Evolutionary conservation across 1,284 basidiomycete genomes (phyloP).

Genomic region (Takashimella tepidaria): DNA sequence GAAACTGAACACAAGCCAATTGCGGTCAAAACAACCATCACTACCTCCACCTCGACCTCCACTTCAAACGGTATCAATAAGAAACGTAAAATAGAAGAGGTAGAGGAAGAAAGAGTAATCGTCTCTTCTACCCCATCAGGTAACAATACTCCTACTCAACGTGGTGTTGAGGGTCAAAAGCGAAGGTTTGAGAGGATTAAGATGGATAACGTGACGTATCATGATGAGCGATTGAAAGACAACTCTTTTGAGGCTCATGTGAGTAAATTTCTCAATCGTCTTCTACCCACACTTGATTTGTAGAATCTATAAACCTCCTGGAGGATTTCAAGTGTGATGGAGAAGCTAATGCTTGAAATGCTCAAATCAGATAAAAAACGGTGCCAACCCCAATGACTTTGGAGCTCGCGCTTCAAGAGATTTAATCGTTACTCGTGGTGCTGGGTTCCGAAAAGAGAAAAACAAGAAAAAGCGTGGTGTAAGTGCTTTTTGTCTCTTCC

Average conservation of each 20-base stretch:
- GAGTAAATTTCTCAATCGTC: constrained; percentile 27
- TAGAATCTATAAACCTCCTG: too few relatives aligned
- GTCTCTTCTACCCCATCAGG: constrained; percentile 4
- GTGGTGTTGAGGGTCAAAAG: constrained; percentile 25
- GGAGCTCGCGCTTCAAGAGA: constrained; percentile 80
- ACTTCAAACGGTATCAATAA: constrained; percentile 8
- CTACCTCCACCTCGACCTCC: constrained; percentile 14
- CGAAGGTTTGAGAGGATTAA: constrained; percentile 79
- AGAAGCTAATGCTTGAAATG: too few relatives aligned
- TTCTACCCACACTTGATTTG: too few relatives aligned
- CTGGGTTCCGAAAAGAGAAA: constrained; percentile 96
- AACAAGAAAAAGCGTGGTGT: constrained; percentile 96
- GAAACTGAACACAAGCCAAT: constrained; percentile 47
- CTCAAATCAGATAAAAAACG: constrained; percentile 52
- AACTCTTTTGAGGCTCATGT: constrained; percentile 82
- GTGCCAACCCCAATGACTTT: constrained; percentile 65
- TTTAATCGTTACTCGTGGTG: constrained; percentile 86
- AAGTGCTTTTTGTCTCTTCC: constrained; percentile 18
- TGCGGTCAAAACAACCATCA: constrained; percentile 20
- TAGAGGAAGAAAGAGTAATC: too few relatives aligned
- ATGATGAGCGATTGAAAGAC: constrained; percentile 61
- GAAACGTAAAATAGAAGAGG: background rate
- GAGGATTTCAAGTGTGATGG: too few relatives aligned
- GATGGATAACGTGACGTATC: constrained; percentile 56
- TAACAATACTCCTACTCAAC: constrained; percentile 10